Evolutionary conservation across 176 grass and related monocot species (phyloP).

Genomic region (Secale cereale): DNA sequence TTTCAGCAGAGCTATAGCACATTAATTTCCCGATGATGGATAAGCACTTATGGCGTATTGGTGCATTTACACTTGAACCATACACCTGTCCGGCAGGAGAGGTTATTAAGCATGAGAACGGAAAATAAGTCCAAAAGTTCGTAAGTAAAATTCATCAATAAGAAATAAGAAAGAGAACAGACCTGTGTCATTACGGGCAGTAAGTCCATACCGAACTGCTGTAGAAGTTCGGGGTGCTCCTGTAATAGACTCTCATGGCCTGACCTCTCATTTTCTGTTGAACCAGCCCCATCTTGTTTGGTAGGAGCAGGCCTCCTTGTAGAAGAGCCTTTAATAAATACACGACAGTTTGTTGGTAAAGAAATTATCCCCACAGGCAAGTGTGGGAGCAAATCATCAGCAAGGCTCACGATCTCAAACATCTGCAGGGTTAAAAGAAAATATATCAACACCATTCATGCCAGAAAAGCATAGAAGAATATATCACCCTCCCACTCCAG

Average conservation of each 20-base stretch:
- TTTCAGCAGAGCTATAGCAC: constrained; percentile 89
- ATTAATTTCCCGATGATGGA: constrained; percentile 92
- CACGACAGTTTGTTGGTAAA: constrained; percentile 59
- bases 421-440: constrained; percentile 51
- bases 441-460: not conserved
- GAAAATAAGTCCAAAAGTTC: not conserved
- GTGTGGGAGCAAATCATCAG: constrained; percentile 84
- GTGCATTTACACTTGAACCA: constrained; percentile 80
- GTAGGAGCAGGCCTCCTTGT: constrained; percentile 47
- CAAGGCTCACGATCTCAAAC: constrained; percentile 89
- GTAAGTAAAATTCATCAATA: not conserved
- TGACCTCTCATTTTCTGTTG: constrained; percentile 66
- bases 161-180: not conserved
- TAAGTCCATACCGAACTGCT: constrained; percentile 90
- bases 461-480: constrained; percentile 3
- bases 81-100: constrained; percentile 59
- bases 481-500: not conserved
- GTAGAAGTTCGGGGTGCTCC: constrained; percentile 86
- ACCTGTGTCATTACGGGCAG: constrained; percentile 88
- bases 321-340: constrained; percentile 59
- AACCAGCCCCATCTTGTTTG: constrained; percentile 59
- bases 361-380: constrained; percentile 79
- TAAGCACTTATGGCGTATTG: constrained; percentile 83
- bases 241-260: constrained; percentile 74
- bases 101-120: not conserved